Evolutionary conservation across 345 rosid genomes (phyloP), one percentile per base, ranked within the genome.

Genomic region (Clausena lansium): DNA sequence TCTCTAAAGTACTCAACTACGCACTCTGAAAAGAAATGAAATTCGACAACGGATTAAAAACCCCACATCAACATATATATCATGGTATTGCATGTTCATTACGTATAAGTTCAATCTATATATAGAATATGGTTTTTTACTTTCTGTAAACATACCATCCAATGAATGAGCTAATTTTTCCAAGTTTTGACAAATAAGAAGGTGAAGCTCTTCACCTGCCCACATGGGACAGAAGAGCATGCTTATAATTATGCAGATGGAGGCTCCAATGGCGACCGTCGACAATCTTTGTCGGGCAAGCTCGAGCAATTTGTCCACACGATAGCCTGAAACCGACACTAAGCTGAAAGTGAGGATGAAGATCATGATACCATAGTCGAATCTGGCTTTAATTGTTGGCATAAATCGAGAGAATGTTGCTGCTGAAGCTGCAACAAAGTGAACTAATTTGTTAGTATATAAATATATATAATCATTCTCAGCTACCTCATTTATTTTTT

Each of bases 331-430:
- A 45, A 92, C 89, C 11, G 94, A 85, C 27, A 92, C 88, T 11
- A 92, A 83, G 80, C 93, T 92, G 81, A 91, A 94, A 70, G 98
- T 92, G 36, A 94, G 91, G 77, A 94, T 88, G 80, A 92, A 94
- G 79, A 94, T 94, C 85, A 85, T 9, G 9, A 90, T 89, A 11
- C 97, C 98, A 17, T 92, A 94, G 66, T 92, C 98, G 68, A 89
- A 94, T 50, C 88, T 81, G 11, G 94, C 88, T 85, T 89, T 92
- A 17, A 92, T 78, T 0, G 89, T 71, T 32, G 98, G 98, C 5
- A 94, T 86, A 77, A 94, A 92, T 78, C 97, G 85, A 24, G 94
- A 89, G 81, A 89, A 94, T 0, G 97, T 92, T 67, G 94, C 88
- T 71, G 87, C 87, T 1, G 91, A 89, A 77, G 92, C 98, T 92